Percentiles rank a stretch among this genome's conserved stretches.
phyloP scores from a whole-genome alignment of 148 eudicot species.

The Pouteria glomerata region DNA sequence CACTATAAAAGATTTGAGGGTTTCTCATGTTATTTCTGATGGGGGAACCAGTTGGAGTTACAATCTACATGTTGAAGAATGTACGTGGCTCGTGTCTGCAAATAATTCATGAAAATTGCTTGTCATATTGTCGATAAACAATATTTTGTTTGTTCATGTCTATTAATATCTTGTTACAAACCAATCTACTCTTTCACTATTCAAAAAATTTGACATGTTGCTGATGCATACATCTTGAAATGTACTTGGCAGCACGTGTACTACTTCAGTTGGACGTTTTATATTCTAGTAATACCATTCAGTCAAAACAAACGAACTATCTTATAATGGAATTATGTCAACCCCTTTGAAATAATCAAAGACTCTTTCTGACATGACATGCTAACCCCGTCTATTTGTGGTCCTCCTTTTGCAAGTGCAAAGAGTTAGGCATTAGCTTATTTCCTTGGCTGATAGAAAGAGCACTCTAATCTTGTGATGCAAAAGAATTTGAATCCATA shows the following conservation, averaged over 20 bases:
- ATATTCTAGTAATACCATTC: conserved; percentile 9
- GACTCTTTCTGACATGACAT: not conserved
- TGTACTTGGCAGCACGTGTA: not conserved
- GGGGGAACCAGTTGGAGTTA: not conserved
- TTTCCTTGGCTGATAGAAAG: conserved; percentile 11
- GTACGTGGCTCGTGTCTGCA: conserved; percentile 3
- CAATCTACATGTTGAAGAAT: not conserved
- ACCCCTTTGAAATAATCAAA: not conserved
- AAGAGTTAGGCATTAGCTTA: not conserved
- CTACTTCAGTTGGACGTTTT: not conserved
- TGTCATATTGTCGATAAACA: not conserved
- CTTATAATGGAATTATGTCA: conserved; percentile 29
- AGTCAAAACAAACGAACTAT: conserved; percentile 30
- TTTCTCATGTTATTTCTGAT: not conserved
- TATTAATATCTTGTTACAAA: not conserved
- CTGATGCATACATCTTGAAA: not conserved
- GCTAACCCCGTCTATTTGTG: not conserved
- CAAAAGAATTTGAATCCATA: not conserved
- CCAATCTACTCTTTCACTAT: not conserved
- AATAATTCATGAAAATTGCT: not conserved
- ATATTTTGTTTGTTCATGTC: not conserved
- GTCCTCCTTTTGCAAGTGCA: not conserved
- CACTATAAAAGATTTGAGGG: not conserved
- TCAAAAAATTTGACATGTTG: not conserved
- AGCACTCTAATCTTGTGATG: not conserved